Conservation (phyloP, 2,329 filamentous ascomycete genomes). For the Aspergillus sp. region DNA sequence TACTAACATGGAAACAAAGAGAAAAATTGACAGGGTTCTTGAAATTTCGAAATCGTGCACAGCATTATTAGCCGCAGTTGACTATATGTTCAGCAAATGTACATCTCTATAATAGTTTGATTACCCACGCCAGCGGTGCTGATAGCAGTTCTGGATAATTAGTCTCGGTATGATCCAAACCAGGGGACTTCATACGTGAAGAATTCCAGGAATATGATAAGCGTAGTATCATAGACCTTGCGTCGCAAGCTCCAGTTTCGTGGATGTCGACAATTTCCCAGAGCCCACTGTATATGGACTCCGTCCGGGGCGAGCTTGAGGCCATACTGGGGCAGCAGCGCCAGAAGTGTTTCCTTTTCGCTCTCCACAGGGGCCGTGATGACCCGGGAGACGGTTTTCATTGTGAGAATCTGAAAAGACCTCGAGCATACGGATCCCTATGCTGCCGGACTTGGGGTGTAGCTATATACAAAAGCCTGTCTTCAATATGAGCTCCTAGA, state of each 20-base stretch:
- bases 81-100: constrained; percentile 21
- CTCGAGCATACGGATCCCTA: background rate
- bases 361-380: constrained; percentile 16
- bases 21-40: constrained; percentile 31
- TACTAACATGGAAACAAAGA: constrained; percentile 28
- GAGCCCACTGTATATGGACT: constrained; percentile 33
- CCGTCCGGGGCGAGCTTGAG: constrained; percentile 35
- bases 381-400: constrained; percentile 1
- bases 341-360: constrained; percentile 20
- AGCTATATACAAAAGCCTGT: background rate
- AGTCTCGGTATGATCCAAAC: background rate
- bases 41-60: constrained; percentile 28
- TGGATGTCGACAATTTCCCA: constrained; percentile 33
- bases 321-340: constrained; percentile 25
- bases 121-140: constrained; percentile 38
- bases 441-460: no score
- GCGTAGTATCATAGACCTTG: constrained; percentile 31
- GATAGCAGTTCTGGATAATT: constrained; percentile 32
- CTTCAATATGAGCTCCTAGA: background rate
- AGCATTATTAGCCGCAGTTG: constrained; percentile 32
- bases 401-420: background rate
- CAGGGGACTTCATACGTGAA: constrained; percentile 31
- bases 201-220: constrained; percentile 35
- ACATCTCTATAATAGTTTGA: background rate
- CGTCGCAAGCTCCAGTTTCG: constrained; percentile 33